phyloP scores from a whole-genome alignment of 179 eudicot species.

The Pouteria campechiana region DNA sequence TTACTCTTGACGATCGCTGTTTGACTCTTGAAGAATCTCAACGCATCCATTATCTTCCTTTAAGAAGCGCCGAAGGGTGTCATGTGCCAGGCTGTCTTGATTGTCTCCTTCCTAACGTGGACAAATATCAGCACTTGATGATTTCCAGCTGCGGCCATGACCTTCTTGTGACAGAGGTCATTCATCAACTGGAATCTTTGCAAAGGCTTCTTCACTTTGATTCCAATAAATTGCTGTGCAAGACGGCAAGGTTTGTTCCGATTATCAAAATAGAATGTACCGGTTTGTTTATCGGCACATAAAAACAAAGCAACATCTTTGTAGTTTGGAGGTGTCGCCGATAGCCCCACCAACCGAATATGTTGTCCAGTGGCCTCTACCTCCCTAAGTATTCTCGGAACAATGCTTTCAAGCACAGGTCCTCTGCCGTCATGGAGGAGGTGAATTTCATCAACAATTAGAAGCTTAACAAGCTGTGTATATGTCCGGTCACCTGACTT shows the following conservation, averaged over 20 bases:
- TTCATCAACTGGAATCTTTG: conserved; percentile 97
- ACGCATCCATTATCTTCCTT: conserved; percentile 88
- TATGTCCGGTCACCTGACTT: conserved; percentile 96
- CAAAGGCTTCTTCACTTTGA: conserved; percentile 80
- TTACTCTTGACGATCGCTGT: conserved; percentile 73
- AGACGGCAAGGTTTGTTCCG: conserved; percentile 91
- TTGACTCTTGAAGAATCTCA: conserved; percentile 66
- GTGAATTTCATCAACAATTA: conserved; percentile 91
- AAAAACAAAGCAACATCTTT: conserved; percentile 84
- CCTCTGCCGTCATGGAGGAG: conserved; percentile 95
- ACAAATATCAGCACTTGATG: conserved; percentile 89
- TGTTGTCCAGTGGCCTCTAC: conserved; percentile 88
- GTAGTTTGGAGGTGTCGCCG: conserved; percentile 88
- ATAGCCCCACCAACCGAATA: conserved; percentile 82
- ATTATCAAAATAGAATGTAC: conserved; percentile 80
- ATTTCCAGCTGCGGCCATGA: conserved; percentile 65
- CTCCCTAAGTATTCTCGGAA: conserved; percentile 89
- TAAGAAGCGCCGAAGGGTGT: conserved; percentile 65
- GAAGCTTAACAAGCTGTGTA: conserved; percentile 87
- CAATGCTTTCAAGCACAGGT: conserved; percentile 91
- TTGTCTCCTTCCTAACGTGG: conserved; percentile 92
- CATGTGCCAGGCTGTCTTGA: conserved; percentile 91
- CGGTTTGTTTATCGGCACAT: conserved; percentile 65
- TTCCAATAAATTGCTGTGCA: conserved; percentile 91
- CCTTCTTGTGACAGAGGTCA: conserved; percentile 90